Evolutionary conservation across 2,329 filamentous ascomycete species (phyloP).

Genomic region (Fusarium multiceps): DNA sequence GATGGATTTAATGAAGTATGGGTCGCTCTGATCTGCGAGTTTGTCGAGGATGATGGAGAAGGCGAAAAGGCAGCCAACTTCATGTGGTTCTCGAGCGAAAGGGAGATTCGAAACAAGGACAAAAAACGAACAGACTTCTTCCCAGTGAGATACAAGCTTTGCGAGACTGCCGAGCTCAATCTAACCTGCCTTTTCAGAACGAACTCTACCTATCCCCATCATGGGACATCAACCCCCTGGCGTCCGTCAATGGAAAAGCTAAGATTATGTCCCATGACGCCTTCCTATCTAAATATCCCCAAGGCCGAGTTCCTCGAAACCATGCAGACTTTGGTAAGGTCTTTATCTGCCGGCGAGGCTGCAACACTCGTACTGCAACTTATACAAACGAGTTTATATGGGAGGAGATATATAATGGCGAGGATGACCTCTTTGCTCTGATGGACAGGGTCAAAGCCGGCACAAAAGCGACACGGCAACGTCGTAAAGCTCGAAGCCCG

Average conservation of each 20-base stretch:
- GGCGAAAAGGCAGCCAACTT: constrained; percentile 83
- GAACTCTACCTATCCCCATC: constrained; percentile 92
- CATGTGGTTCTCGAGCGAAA: constrained; percentile 95
- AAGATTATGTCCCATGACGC: constrained; percentile 77
- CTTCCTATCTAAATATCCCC: constrained; percentile 78
- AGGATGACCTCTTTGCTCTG: constrained; percentile 71
- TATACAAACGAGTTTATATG: constrained; percentile 94
- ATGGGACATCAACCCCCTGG: constrained; percentile 87
- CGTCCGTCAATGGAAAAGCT: constrained; percentile 91
- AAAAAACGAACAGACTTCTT: constrained; percentile 86
- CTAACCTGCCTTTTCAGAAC: constrained; percentile 63
- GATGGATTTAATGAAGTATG: constrained; percentile 89
- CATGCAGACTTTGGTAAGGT: constrained; percentile 83
- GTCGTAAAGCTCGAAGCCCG: constrained; percentile 48
- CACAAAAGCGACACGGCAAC: constrained; percentile 73
- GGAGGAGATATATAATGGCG: constrained; percentile 84
- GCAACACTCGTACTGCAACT: constrained; percentile 86
- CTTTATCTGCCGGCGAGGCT: constrained; percentile 90
- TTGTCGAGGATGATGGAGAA: constrained; percentile 75
- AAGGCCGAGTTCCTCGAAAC: constrained; percentile 77
- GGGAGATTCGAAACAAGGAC: constrained; percentile 84
- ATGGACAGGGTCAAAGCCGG: constrained; percentile 74
- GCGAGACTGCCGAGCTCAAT: not conserved
- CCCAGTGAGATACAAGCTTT: constrained; percentile 59
- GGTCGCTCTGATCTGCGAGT: constrained; percentile 89